These are phyloP conservation scores for sorghum (Sorghum bicolor) DNA, from an alignment of 176 grass and related monocot genomes.

Conservation along the genomic window Sorghum_bicolor_NCBIv3 NC_012871.2:73519501-73520000, in stretches of 20 bases:
- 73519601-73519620: slow-evolving; percentile 40
- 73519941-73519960: slow-evolving; percentile 52
- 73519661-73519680: neutral
- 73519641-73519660: neutral
- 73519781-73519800: slow-evolving; percentile 61
- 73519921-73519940: too few relatives aligned
- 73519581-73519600: slow-evolving; percentile 55
- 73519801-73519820: slow-evolving; percentile 66
- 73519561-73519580: slow-evolving; percentile 33
- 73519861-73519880: slow-evolving; percentile 15
- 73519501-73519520: neutral
- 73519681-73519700: neutral
- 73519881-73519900: neutral
- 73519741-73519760: neutral
- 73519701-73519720: neutral
- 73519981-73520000: slow-evolving; percentile 6
- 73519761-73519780: slow-evolving; percentile 41
- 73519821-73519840: slow-evolving; percentile 40
- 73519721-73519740: neutral
- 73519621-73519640: slow-evolving; percentile 51
- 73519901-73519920: too few relatives aligned
- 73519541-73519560: neutral
- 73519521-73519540: neutral
- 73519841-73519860: slow-evolving; percentile 60
- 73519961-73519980: slow-evolving; percentile 71